Evolutionary conservation across 1,284 basidiomycete genomes (phyloP), one percentile per base, ranked within the genome.

Genomic region (Ganoderma lingzhi): DNA sequence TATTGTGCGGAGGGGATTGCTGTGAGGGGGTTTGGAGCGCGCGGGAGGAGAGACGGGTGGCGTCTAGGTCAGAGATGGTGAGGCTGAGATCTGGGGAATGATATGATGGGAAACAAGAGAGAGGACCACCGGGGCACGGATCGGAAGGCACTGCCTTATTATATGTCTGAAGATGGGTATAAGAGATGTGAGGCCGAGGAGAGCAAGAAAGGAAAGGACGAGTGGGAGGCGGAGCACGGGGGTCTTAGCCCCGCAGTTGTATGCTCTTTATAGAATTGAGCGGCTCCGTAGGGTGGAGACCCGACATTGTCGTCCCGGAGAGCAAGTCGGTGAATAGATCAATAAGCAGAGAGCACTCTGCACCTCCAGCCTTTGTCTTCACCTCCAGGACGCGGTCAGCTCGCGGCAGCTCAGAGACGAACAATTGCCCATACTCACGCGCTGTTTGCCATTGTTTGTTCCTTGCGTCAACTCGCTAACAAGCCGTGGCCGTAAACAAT

Each of bases 101-200:
- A 62, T 67, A n/a, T 65, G 68, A 69, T 65, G 68, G 60, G 63
- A 69, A 71, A 75, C 70, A 73, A 73, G 67, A 70, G 67, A 70
- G 62, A 51, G 70, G 74, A 76, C 79, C 78, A 74, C 80, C 77
- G 72, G 79, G 79, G 80, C 76, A 72, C 75, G 73, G 60, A 68
- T 70, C 62, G 44, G 63, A 77, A 80, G 77, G 81, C 76, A 79
- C 80, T 76, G 81, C 81, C 78, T 81, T 80, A 64, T 70, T 70
- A 74, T 75, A 69, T 74, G 70, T 66, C 66, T 72, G 73, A 63
- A 67, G 64, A 48, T 23, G 76, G 78, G 76, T 79, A 78, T 78
- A 70, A 68, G 66, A 68, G 71, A 70, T 66, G 73, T 63, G 74
- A 51, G 70, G 69, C 59, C 68, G 74, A 75, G 72, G 66, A 61